These are phyloP conservation scores for Blastomyces percursus DNA, from an alignment of 2,329 filamentous ascomycete species.

Conservation along the genomic window DNA sequence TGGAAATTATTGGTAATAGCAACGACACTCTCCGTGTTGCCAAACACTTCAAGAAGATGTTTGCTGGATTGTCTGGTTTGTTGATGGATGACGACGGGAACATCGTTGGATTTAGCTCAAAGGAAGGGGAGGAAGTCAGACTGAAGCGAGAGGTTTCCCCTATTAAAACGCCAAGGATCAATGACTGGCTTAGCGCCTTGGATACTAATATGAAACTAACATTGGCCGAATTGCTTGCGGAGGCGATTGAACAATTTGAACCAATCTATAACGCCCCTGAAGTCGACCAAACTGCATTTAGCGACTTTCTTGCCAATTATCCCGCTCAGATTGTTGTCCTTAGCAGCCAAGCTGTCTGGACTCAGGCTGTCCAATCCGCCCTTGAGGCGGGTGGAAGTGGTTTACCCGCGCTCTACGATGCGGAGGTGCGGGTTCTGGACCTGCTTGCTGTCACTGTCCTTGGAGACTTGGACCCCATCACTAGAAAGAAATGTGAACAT, in stretches of 20 bases:
- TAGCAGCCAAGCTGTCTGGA: constrained; percentile 90
- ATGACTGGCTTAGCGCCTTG: constrained; percentile 93
- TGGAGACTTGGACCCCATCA: constrained; percentile 73
- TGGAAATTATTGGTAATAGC: constrained; percentile 99
- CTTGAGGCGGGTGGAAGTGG: constrained; percentile 60
- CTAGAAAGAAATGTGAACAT: constrained; percentile 94
- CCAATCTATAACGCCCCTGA: constrained; percentile 61
- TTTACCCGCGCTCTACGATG: constrained; percentile 61
- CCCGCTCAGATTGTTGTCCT: constrained; percentile 94
- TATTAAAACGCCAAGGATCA: constrained; percentile 89
- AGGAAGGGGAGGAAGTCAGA: constrained; percentile 80
- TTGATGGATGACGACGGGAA: constrained; percentile 81
- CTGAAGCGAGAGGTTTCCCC: constrained; percentile 88
- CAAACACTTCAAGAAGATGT: constrained; percentile 99
- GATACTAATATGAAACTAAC: constrained; percentile 92
- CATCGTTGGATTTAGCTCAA: constrained; percentile 87
- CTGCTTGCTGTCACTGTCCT: constrained; percentile 81
- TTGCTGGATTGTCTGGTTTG: constrained; percentile 84
- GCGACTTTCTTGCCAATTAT: constrained; percentile 69
- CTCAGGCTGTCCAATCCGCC: constrained; percentile 68
- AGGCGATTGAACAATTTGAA: constrained; percentile 73
- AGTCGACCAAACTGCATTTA: constrained; percentile 60
- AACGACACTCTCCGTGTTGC: constrained; percentile 93
- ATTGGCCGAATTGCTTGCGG: constrained; percentile 76
- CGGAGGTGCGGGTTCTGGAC: constrained; percentile 73